phyloP scores from a whole-genome alignment of 176 grass and related monocot genomes.

The Oryza punctata region DNA sequence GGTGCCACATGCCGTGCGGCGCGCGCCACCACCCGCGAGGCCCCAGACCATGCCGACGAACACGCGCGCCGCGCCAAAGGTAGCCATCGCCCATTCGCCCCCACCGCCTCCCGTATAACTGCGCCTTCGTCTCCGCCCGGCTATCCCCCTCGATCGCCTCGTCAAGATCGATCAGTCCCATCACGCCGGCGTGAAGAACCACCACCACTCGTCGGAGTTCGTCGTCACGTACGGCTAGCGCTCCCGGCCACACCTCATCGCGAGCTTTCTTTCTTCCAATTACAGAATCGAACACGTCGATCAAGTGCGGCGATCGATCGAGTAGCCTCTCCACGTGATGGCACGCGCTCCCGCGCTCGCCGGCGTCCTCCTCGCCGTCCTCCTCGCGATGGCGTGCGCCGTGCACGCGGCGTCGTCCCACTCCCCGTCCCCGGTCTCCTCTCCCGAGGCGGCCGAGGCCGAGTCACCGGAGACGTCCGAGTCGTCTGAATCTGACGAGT shows the following conservation, averaged over 20 bases:
- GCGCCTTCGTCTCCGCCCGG: constrained; percentile 6
- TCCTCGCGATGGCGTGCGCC: constrained; percentile 14
- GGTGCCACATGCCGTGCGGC: neutral
- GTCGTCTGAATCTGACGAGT: neutral
- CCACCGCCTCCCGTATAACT: constrained; percentile 11
- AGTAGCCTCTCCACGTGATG: constrained; percentile 12
- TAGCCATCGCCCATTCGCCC: constrained; percentile 18
- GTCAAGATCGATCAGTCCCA: neutral
- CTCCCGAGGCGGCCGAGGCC: constrained; percentile 22
- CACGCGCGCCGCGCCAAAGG: constrained; percentile 8
- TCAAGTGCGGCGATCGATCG: too few species aligned
- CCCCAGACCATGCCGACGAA: neutral
- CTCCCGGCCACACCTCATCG: too few species aligned
- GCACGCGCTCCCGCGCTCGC: constrained; percentile 17
- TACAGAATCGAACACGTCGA: too few species aligned
- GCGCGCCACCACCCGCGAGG: constrained; percentile 10
- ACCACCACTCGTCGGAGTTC: neutral
- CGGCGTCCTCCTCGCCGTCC: constrained; percentile 19
- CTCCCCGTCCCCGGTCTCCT: constrained; percentile 18
- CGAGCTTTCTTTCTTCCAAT: too few species aligned
- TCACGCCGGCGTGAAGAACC: neutral
- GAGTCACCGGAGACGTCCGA: neutral
- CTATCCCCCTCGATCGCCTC: neutral
- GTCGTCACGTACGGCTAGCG: neutral
- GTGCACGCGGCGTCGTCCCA: constrained; percentile 10